Evolutionary conservation across 2,329 filamentous ascomycete species (phyloP).

Genomic region (Verticillium longisporum): DNA sequence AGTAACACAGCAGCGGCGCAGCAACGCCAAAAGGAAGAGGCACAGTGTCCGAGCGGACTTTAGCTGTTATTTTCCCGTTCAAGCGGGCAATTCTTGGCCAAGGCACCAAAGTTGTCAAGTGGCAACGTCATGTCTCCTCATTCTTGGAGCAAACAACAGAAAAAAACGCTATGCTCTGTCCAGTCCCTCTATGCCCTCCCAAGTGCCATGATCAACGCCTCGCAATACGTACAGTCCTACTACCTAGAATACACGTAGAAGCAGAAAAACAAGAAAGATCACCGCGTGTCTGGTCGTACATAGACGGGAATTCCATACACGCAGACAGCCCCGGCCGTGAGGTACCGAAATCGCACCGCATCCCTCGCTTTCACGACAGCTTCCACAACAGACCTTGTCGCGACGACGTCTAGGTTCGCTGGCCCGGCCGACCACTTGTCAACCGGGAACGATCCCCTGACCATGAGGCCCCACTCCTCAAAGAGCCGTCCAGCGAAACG

Average conservation of each 20-base stretch:
- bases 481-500: constrained; percentile 75
- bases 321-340: constrained; percentile 90
- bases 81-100: too few relatives aligned
- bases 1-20: too few relatives aligned
- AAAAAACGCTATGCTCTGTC: background rate
- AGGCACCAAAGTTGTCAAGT: background rate
- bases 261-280: background rate
- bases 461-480: constrained; percentile 77
- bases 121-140: background rate
- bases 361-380: constrained; percentile 70
- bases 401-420: constrained; percentile 16
- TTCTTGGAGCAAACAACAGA: background rate
- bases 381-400: constrained; percentile 60
- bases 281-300: constrained; percentile 34
- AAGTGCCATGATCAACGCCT: background rate
- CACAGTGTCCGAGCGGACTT: background rate
- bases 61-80: background rate
- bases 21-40: background rate
- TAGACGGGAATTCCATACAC: constrained; percentile 95
- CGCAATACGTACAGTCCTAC: background rate
- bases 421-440: constrained; percentile 13
- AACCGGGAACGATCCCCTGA: constrained; percentile 32
- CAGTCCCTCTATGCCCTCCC: background rate
- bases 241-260: background rate
- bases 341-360: constrained; percentile 80